Base-by-base conservation (phyloP, 331 rosid genomes). In the Quercus tomentella region DNA sequence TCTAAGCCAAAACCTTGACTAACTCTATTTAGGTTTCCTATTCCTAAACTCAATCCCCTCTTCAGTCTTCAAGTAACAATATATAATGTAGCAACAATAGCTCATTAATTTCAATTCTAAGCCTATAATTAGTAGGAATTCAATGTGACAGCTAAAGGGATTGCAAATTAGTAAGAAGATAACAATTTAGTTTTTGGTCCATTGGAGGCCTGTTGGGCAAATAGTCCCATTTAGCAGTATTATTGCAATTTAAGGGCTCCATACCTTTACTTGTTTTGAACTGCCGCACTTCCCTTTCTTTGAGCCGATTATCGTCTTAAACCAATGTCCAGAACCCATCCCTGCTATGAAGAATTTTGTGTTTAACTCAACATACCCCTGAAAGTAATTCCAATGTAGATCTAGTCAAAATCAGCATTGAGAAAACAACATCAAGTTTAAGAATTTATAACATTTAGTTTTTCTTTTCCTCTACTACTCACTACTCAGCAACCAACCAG, bases 281-380 rank as follows among this genome's bases (percentile, higher is more conserved):
- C 88, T 86, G 73, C 92, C 70, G 26, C 49, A 18, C 80, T 88
- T 93, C 17, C 89, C 81, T 83, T 87, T 95, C 87, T 91, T 90
- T 71, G 79, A 84, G 58, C 86, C 85, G 68, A 88, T 84, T 58
- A 93, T 87, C 12, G 89, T 80, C 91, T 86, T 95, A 82, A 95
- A 90, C 99, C 98, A 95, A 78, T 81, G 67, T 79, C 99, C 99
- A 68, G 98, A 93, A 76, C 96, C 98, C 99, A 95, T 95, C 71
- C 73, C 80, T 57, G 75, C 75, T 26, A 60, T 65, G 45, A 67
- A 63, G 72, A 72, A 78, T 30, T 30, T 82, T 73, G 30, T 43
- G 4, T 77, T 49, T 60, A 77, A 49, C 68, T 74, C 49, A 78
- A 67, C 76, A 75, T 56, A 86, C 80, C 49, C 90, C 79, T 84